Evolutionary conservation across 2,329 filamentous ascomycete species (phyloP).

Genomic region (Cladosporium sp.): DNA sequence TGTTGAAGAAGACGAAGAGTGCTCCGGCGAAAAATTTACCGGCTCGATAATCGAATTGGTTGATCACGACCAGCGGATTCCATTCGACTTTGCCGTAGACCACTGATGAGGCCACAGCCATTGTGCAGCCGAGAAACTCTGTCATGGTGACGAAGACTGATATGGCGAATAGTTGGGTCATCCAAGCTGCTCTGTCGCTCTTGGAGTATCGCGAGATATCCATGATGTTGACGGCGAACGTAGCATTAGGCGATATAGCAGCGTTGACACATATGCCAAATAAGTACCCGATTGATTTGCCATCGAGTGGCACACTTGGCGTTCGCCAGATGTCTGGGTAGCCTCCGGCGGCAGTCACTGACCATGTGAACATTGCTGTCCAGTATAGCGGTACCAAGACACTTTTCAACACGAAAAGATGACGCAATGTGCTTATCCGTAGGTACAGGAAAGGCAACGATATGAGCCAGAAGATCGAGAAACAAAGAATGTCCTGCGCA

Average conservation of each 20-base stretch:
- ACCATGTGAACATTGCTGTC: conserved; percentile 85
- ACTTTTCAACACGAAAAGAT: conserved; percentile 88
- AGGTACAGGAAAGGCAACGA: conserved; percentile 86
- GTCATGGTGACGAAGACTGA: conserved; percentile 61
- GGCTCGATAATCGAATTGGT: conserved; percentile 44
- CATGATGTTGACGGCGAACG: conserved; percentile 51
- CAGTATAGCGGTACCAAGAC: conserved; percentile 79
- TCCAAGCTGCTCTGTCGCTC: conserved; percentile 75
- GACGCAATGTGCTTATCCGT: conserved; percentile 82
- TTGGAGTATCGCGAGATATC: conserved; percentile 68
- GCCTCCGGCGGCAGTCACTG: conserved; percentile 76
- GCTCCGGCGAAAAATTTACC: conserved; percentile 45
- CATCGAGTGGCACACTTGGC: conserved; percentile 61
- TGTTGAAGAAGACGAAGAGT: conserved; percentile 53
- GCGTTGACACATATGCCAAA: conserved; percentile 86
- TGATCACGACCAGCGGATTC: conserved; percentile 39
- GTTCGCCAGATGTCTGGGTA: conserved; percentile 77
- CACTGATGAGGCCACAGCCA: conserved; percentile 49
- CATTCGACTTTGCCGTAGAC: conserved; percentile 46
- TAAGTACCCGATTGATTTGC: conserved; percentile 74
- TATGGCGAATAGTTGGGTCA: conserved; percentile 69
- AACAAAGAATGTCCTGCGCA: conserved; percentile 77
- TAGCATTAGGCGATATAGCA: conserved; percentile 83
- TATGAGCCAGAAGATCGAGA: conserved; percentile 82
- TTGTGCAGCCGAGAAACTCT: conserved; percentile 65